phyloP scores from a whole-genome alignment of 129 eudicot genomes.

The Dittrichia graveolens region DNA sequence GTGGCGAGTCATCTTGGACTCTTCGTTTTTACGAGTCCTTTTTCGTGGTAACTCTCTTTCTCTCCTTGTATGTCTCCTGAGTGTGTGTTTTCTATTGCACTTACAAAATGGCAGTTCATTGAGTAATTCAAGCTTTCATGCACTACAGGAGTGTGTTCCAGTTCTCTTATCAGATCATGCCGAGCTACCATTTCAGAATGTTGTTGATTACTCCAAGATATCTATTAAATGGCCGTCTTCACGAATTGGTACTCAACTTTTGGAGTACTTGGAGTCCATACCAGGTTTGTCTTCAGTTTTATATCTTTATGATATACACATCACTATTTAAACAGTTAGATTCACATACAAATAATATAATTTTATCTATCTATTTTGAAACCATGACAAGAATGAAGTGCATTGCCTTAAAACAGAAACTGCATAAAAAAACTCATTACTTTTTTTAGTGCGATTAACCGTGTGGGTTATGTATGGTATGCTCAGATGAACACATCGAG shows the following conservation, averaged over 20 bases:
- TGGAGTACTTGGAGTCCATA: slow-evolving; percentile 86
- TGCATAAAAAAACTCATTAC: too few relatives aligned
- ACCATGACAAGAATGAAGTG: too few relatives aligned
- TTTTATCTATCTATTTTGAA: too few relatives aligned
- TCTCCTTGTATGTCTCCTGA: slow-evolving; percentile 3
- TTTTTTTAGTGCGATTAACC: neutral
- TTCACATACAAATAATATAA: too few relatives aligned
- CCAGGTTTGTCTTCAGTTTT: slow-evolving; percentile 63
- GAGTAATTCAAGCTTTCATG: slow-evolving; percentile 18
- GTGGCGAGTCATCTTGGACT: slow-evolving; percentile 99
- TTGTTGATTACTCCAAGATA: slow-evolving; percentile 70
- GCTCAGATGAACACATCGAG: slow-evolving; percentile 67
- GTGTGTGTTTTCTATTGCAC: neutral
- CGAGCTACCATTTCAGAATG: slow-evolving; percentile 85
- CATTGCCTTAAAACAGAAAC: too few relatives aligned
- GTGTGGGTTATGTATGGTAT: slow-evolving; percentile 9
- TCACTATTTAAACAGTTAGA: too few relatives aligned
- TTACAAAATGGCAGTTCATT: neutral
- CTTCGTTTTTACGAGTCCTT: slow-evolving; percentile 95
- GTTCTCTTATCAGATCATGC: slow-evolving; percentile 88
- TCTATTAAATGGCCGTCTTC: slow-evolving; percentile 98
- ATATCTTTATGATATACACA: neutral
- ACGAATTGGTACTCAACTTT: slow-evolving; percentile 60
- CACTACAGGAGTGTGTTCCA: slow-evolving; percentile 91
- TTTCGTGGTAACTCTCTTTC: slow-evolving; percentile 76